Base-by-base conservation (phyloP, 495 filamentous ascomycete species). In the Aspergillus conjunctus region DNA sequence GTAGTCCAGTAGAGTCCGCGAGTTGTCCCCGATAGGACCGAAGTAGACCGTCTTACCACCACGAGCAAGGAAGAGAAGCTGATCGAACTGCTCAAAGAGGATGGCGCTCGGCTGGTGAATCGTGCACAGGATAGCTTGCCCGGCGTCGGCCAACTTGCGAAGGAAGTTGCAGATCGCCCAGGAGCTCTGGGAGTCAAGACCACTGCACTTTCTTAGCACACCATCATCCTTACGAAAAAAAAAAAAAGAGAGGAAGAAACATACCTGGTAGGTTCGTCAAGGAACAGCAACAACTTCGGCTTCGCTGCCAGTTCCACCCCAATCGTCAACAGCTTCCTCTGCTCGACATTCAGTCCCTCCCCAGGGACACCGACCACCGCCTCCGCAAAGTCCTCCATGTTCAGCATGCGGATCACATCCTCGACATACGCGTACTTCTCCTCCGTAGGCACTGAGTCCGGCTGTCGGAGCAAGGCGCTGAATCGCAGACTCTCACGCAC, bases 91-190 rank as follows among this genome's bases (percentile, higher is more conserved):
- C 68, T 96, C 88, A 77, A 98, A 95, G 45, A 98, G 79, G 69
- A 92, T 86, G 32, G 91, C 91, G 2, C 88, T 92, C 1, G 92
- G 92, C 70, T 98, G 93, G 72, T 98, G 93, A 56, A 98, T 97
- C 3, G 92, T 96, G 66, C 89, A 91, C 7, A 97, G 84, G 63
- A 97, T 87, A 43, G 92, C 91, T 70, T 95, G 91, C 17, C 92
- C 92, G 62, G 84, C 86, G 72, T 91, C 88, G 51, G 92, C 90
- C 22, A 97, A 79, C 69, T 91, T 91, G 65, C 90, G 80, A 15
- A 97, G 79, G 34, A 96, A 83, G 54, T 85, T 79, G 53, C 89
- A 81, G 65, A 96, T 94, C 18, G 89, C 85, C 89, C 89, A 97
- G 11, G 92, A 90, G 8, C 88, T 93, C 64, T 96, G 91, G 59